phyloP scores from a whole-genome alignment of 208 protist species.

The Leptomonas seymouri region DNA sequence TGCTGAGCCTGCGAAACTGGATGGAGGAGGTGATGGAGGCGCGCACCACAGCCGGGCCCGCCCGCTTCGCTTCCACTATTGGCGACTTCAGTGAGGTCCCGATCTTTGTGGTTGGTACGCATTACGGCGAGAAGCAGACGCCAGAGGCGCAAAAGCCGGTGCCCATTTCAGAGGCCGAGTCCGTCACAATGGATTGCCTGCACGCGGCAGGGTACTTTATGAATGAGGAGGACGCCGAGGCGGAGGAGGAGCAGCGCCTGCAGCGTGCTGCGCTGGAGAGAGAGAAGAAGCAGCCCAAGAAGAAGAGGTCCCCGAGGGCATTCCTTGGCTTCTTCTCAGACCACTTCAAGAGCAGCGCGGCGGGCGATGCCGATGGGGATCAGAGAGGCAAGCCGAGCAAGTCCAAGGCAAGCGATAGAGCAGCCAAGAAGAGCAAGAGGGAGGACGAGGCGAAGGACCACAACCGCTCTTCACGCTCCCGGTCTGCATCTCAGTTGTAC shows the following conservation, averaged over 20 bases:
- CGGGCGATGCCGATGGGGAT: not conserved
- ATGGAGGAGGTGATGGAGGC: slow-evolving; percentile 43
- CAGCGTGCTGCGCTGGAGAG: not conserved
- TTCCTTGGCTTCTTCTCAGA: slow-evolving; percentile 15
- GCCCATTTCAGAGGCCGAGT: slow-evolving; percentile 15
- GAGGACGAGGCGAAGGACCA: not conserved
- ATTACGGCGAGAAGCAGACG: slow-evolving; percentile 26
- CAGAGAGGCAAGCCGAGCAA: slow-evolving; percentile 6
- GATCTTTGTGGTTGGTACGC: slow-evolving; percentile 65
- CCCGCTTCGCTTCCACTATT: slow-evolving; percentile 12
- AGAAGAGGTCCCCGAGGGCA: slow-evolving; percentile 8
- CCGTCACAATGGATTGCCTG: slow-evolving; percentile 19
- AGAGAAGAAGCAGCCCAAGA: not conserved
- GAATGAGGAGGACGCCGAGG: slow-evolving; percentile 14
- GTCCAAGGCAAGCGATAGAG: slow-evolving; percentile 6
- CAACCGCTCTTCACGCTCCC: not conserved
- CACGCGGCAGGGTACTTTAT: slow-evolving; percentile 35
- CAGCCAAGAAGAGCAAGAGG: slow-evolving; percentile 1
- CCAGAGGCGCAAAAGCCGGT: slow-evolving; percentile 19
- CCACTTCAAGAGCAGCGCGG: slow-evolving; percentile 4
- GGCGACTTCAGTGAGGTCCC: slow-evolving; percentile 38
- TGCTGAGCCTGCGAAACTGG: slow-evolving; percentile 36
- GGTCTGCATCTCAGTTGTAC: not conserved
- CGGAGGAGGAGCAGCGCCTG: not conserved
- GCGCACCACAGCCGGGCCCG: slow-evolving; percentile 21